These are phyloP conservation scores for Bidens hawaiensis DNA, from an alignment of 140 eudicot species.

Conservation along the genomic window DNA sequence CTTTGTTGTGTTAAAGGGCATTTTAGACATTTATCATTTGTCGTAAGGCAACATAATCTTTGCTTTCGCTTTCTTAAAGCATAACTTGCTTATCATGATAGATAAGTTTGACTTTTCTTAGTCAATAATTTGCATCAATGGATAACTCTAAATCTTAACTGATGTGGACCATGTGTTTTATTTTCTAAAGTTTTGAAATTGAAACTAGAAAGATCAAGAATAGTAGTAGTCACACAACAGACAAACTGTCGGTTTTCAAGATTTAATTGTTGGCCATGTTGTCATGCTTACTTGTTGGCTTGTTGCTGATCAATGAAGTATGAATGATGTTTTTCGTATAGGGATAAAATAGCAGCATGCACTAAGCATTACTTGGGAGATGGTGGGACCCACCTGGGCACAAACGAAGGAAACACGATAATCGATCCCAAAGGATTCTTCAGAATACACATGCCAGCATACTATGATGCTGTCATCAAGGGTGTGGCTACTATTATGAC, in stretches of 20 bases:
- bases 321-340: neutral
- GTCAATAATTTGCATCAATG: neutral
- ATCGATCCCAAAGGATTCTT: slow-evolving; percentile 27
- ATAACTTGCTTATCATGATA: slow-evolving; percentile 4
- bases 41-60: neutral
- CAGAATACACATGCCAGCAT: slow-evolving; percentile 51
- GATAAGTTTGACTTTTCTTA: slow-evolving; percentile 12
- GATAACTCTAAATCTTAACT: slow-evolving; percentile 4
- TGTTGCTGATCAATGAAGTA: too few species aligned
- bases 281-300: slow-evolving; percentile 22
- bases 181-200: slow-evolving; percentile 4
- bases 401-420: slow-evolving; percentile 31
- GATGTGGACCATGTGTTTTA: slow-evolving; percentile 13
- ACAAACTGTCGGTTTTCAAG: slow-evolving; percentile 11
- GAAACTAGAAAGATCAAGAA: neutral
- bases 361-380: slow-evolving; percentile 58
- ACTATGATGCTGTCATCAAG: slow-evolving; percentile 36
- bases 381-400: slow-evolving; percentile 44
- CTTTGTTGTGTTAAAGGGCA: too few species aligned
- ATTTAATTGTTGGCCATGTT: neutral
- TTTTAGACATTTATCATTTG: neutral
- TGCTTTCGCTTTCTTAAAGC: neutral
- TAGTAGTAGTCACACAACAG: neutral
- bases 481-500: slow-evolving; percentile 49
- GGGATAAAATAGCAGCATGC: slow-evolving; percentile 44